Evolutionary conservation across 306 rosid genomes (phyloP).

Genomic region (Urtica urens): DNA sequence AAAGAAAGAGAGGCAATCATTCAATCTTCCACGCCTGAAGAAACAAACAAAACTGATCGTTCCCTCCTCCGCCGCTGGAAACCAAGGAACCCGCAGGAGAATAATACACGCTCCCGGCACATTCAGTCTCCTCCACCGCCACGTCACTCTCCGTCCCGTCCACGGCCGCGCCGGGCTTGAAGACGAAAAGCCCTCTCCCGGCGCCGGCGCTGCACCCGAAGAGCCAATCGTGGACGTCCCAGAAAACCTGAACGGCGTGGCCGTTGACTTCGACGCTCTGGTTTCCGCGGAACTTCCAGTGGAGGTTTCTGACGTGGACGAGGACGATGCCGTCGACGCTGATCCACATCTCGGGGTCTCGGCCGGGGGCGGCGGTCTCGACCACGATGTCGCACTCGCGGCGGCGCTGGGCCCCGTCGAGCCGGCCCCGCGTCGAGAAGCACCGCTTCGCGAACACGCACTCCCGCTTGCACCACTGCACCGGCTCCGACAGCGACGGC

Average conservation of each 20-base stretch:
- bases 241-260: slow-evolving; percentile 61
- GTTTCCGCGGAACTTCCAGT: slow-evolving; percentile 88
- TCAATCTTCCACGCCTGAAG: slow-evolving; percentile 64
- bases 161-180: slow-evolving; percentile 54
- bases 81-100: slow-evolving; percentile 23
- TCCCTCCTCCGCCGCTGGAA: neutral
- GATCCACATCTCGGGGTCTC: slow-evolving; percentile 91
- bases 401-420: slow-evolving; percentile 44
- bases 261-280: slow-evolving; percentile 52
- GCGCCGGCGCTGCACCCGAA: slow-evolving; percentile 56
- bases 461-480: slow-evolving; percentile 48
- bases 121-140: slow-evolving; percentile 45
- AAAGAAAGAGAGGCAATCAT: too few relatives aligned
- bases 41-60: slow-evolving; percentile 32
- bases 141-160: slow-evolving; percentile 49
- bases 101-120: slow-evolving; percentile 43
- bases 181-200: slow-evolving; percentile 49
- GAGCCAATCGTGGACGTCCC: slow-evolving; percentile 88
- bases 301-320: slow-evolving; percentile 71
- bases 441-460: slow-evolving; percentile 72
- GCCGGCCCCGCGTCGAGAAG: slow-evolving; percentile 49
- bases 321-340: slow-evolving; percentile 76
- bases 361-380: slow-evolving; percentile 45
- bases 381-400: slow-evolving; percentile 67
- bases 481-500: slow-evolving; percentile 36